Conservation (phyloP, 2,329 filamentous ascomycete species). For the Samsoniella hepiali region DNA sequence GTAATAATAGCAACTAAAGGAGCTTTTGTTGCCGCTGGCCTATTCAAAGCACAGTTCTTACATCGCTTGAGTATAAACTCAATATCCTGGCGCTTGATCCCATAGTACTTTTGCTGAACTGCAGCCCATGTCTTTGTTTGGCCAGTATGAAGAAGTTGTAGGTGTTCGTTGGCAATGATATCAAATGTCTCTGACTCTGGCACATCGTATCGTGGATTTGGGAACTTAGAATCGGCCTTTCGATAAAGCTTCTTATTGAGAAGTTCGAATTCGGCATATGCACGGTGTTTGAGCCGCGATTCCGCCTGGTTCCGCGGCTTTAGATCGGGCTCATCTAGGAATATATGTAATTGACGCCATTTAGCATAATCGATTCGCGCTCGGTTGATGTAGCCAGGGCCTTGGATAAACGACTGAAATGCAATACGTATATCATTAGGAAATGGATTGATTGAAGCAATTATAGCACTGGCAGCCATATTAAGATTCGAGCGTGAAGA, state of each 20-base stretch:
- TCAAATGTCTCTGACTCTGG: constrained; percentile 7
- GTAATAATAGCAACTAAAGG: constrained; percentile 14
- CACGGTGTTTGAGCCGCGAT: constrained; percentile 7
- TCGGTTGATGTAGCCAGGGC: no score
- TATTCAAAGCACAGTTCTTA: constrained; percentile 13
- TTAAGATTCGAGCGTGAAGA: no score
- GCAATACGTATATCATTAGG: no score
- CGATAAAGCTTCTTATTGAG: constrained; percentile 15
- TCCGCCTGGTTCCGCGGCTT: constrained; percentile 8
- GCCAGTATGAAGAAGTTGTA: constrained; percentile 15
- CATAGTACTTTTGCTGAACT: constrained; percentile 12
- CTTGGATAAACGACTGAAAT: no score
- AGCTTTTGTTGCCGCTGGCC: constrained; percentile 12
- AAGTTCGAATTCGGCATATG: constrained; percentile 10
- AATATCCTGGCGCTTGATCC: constrained; percentile 8
- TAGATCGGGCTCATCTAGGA: constrained; percentile 9
- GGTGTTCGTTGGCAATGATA: constrained; percentile 11
- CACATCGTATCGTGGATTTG: constrained; percentile 9
- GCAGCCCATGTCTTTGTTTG: constrained; percentile 3
- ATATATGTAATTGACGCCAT: constrained; percentile 10
- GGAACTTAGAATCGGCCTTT: constrained; percentile 6
- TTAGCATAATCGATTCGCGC: no score
- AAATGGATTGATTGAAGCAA: no score
- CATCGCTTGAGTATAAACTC: constrained; percentile 11
- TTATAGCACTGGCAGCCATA: no score